Evolutionary conservation across 352 stramenopile species (phyloP), one percentile per base, ranked within the genome.

Genomic region (Lagenidium giganteum): DNA sequence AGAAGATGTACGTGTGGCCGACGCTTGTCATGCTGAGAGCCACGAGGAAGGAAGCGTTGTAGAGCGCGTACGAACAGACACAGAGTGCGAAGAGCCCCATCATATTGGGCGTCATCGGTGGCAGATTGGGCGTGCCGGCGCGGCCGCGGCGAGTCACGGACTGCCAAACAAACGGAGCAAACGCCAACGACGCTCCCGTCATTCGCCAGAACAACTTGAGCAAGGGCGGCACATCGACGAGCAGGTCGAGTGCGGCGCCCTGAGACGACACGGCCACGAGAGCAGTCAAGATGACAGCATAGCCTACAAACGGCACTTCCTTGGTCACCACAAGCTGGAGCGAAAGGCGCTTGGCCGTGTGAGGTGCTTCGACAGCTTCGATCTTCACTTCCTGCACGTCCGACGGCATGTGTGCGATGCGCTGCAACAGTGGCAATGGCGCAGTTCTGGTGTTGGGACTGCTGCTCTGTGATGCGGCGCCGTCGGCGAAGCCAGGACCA

Each of bases 171-270:
- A 74, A 45, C 5, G 57, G 54, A 4, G 60, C 36, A 27, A 80
- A 70, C 16, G 61, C 42, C 4, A 73, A 13, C 3, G 67, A 61
- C 2, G 69, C 64, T 8, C 70, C 70, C 16, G 59, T 60, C 35
- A 75, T 46, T 25, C 70, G 67, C 70, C 70, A 83, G 27, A 83
- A 77, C 13, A 83, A 55, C 40, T 73, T 71, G 17, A 83, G 50
- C 20, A 83, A 40, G 4, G 64, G 67, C 18, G 67, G 61, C 8
- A 76, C 67, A 18, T 54, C 53, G 1, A 57, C 48, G 5, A 80
- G 61, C 33, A 74, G 41, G 17, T 74, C 48, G 2, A 80, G 54
- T 27, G 57, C 67, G 3, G 70, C 67, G 5, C 67, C 67, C 35
- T 80, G 70, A 0, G 67, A 74, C 20, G 67, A 71, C 9, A 78